Conservation (phyloP, 495 filamentous ascomycete species). For the Viridothelium virens region DNA sequence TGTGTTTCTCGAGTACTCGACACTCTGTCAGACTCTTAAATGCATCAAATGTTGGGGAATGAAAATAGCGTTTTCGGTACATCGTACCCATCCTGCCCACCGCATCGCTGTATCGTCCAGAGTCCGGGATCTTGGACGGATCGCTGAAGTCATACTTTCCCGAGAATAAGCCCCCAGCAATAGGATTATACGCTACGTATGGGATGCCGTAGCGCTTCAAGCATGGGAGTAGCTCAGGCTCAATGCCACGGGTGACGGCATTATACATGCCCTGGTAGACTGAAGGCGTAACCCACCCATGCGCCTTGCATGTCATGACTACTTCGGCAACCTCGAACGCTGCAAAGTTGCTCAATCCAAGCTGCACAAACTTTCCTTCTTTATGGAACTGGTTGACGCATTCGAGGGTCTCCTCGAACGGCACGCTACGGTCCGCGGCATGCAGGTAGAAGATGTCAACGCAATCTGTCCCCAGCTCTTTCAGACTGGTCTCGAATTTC, state of each 20-base stretch:
- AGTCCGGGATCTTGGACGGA: slow-evolving; percentile 42
- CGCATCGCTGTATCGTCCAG: slow-evolving; percentile 64
- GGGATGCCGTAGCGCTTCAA: slow-evolving; percentile 81
- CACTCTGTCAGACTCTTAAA: slow-evolving; percentile 59
- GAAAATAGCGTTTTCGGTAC: slow-evolving; percentile 78
- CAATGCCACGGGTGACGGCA: slow-evolving; percentile 64
- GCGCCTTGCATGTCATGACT: slow-evolving; percentile 69
- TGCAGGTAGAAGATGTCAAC: slow-evolving; percentile 90
- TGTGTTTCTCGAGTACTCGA: slow-evolving; percentile 62
- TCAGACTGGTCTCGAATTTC: slow-evolving; percentile 56
- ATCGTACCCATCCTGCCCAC: slow-evolving; percentile 43
- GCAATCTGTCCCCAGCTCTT: slow-evolving; percentile 62
- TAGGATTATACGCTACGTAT: slow-evolving; percentile 85
- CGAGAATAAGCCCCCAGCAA: slow-evolving; percentile 75
- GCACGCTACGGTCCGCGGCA: slow-evolving; percentile 59
- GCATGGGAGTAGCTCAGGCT: slow-evolving; percentile 68
- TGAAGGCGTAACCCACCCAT: slow-evolving; percentile 64
- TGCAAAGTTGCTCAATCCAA: slow-evolving; percentile 79
- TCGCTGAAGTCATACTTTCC: slow-evolving; percentile 75
- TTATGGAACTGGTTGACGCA: slow-evolving; percentile 75
- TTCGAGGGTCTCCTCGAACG: slow-evolving; percentile 69
- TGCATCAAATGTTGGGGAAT: slow-evolving; percentile 68
- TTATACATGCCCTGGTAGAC: slow-evolving; percentile 67
- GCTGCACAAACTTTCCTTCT: slow-evolving; percentile 74
- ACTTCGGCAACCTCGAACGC: slow-evolving; percentile 89